These are phyloP conservation scores for Auricularia sp. DNA, from an alignment of 768 basidiomycete genomes.

Conservation along the genomic window DNA sequence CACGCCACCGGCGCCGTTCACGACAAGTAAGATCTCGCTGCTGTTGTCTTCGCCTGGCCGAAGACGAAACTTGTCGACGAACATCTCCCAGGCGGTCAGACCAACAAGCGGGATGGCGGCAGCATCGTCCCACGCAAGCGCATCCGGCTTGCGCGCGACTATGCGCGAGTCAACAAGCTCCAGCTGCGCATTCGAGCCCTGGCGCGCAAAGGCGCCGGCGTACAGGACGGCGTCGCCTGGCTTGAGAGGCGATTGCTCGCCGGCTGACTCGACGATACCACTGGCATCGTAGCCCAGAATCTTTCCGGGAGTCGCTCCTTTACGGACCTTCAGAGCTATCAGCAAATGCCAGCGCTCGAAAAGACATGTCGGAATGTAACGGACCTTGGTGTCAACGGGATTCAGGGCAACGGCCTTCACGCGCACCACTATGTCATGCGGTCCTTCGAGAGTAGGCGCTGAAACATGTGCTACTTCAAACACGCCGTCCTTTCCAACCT, in stretches of 20 bases:
- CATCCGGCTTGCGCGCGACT: background rate
- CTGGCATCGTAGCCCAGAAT: slow-evolving; percentile 1
- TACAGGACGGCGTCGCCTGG: slow-evolving; percentile 2
- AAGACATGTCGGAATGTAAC: background rate
- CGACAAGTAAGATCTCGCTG: background rate
- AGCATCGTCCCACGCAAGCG: slow-evolving; percentile 5
- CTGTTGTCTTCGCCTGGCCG: background rate
- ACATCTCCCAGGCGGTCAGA: slow-evolving; percentile 11
- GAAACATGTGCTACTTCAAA: background rate
- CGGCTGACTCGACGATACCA: slow-evolving; percentile 1
- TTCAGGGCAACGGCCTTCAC: slow-evolving; percentile 1
- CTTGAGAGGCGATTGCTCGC: background rate
- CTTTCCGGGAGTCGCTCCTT: background rate
- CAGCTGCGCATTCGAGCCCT: slow-evolving; percentile 7
- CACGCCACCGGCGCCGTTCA: slow-evolving; percentile 2
- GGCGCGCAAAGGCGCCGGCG: background rate
- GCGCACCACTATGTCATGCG: slow-evolving; percentile 7
- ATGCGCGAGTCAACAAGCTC: slow-evolving; percentile 5
- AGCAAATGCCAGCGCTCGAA: background rate
- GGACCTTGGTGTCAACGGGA: slow-evolving; percentile 5
- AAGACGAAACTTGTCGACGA: slow-evolving; percentile 4
- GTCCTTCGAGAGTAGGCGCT: background rate
- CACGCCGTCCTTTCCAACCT: background rate
- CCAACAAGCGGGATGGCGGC: slow-evolving; percentile 9
- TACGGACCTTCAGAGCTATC: background rate